Evolutionary conservation across 257 asterid species (phyloP), one percentile per base, ranked within the genome.

Genomic region (Lavandula angustifolia): DNA sequence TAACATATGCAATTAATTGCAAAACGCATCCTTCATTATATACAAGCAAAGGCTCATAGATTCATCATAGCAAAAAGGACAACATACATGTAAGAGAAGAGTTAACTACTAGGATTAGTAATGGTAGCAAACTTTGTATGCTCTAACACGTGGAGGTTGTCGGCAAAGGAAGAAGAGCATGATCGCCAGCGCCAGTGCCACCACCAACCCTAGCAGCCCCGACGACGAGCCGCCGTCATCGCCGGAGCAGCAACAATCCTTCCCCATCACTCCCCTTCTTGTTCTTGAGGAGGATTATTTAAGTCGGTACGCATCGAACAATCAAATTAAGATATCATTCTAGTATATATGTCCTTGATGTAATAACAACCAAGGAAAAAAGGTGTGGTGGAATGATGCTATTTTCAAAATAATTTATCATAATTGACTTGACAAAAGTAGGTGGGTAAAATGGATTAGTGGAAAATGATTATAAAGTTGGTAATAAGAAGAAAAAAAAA

Each of bases 131-230:
- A 75, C 65, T 51, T 49, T 63, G 69, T 56, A 69, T 49, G 51
- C 12, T 62, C 60, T 35, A 44, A 50, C 72, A n/a, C 64, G 38
- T 9, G 69, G 76, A 17, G 75, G 75, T 2, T 46, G 75, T 2
- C 37, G 69, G 5, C 75, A 55, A 0, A 75, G 68, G 4, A 42
- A 35, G 16, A 75, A 64, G 35, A 75, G 34, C 37, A 44, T 11
- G 7, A 75, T 42, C 9, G 79, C 79, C 12, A 75, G 43, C 46
- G 37, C 75, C 69, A 56, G 9, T 27, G 75, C 79, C 42, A 5
- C 69, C 54, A 64, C 7, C 8, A 75, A 51, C 48, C 79, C 79
- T 14, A 74, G 46, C 12, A 75, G 10, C 4, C 46, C 61, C 9
- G 60, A 11, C 35, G 64, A 53, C 0, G 65, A 40, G 52, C 44